Percentiles rank a stretch among this genome's conserved stretches.
These are phyloP conservation scores for Aspergillus novoparasiticus DNA, from an alignment of 2,329 filamentous ascomycete genomes.

Conservation along the genomic window DNA sequence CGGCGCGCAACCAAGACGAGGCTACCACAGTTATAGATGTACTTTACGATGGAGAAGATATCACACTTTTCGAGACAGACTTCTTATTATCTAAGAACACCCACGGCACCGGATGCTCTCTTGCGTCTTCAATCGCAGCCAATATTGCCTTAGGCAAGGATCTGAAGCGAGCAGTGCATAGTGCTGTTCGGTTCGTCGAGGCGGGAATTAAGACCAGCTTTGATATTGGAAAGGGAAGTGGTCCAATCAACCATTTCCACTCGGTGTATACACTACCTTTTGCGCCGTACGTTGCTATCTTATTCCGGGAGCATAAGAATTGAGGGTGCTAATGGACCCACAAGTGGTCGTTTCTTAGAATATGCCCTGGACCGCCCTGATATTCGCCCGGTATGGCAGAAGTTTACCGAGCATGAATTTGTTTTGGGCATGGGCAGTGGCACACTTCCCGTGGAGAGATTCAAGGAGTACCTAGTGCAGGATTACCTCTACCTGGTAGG, in stretches of 20 bases:
- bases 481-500: constrained; percentile 86
- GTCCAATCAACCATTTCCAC: constrained; percentile 70
- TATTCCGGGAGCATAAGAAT: background rate
- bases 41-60: constrained; percentile 64
- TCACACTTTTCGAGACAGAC: constrained; percentile 66
- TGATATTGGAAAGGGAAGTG: constrained; percentile 60
- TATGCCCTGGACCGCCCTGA: constrained; percentile 77
- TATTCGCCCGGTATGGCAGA: constrained; percentile 72
- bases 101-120: constrained; percentile 91
- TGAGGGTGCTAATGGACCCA: constrained; percentile 8
- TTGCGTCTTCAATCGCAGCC: constrained; percentile 74
- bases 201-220: constrained; percentile 62
- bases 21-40: constrained; percentile 74
- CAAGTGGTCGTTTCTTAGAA: constrained; percentile 75
- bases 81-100: constrained; percentile 79
- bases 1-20: constrained; percentile 62
- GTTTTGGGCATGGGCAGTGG: constrained; percentile 76
- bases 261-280: constrained; percentile 63
- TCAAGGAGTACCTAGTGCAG: constrained; percentile 87
- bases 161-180: constrained; percentile 54
- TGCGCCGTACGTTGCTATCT: constrained; percentile 48
- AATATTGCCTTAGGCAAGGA: constrained; percentile 58
- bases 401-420: constrained; percentile 80
- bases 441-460: constrained; percentile 71
- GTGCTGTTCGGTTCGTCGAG: constrained; percentile 62